A percentile compares a stretch with the other conserved stretches of the same genome.
phyloP scores from a whole-genome alignment of 2,329 filamentous ascomycete species.

The Thermomyces lanuginosus region DNA sequence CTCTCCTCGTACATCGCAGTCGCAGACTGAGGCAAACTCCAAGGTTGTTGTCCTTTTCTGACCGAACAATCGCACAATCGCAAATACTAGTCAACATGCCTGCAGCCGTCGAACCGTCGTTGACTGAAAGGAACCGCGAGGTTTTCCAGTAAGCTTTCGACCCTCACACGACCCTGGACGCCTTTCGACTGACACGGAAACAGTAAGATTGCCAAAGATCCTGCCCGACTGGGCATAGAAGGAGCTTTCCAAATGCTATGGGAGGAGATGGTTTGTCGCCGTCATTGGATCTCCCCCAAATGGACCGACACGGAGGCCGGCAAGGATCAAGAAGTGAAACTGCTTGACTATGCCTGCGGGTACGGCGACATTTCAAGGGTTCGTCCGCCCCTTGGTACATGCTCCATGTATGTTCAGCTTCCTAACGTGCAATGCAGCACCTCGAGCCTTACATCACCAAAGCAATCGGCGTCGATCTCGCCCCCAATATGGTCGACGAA shows the following conservation, averaged over 20 bases:
- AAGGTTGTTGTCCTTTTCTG: no score
- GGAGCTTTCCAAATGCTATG: slow-evolving; percentile 40
- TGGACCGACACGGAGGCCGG: slow-evolving; percentile 26
- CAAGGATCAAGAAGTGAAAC: slow-evolving; percentile 25
- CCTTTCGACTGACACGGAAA: no score
- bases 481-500: slow-evolving; percentile 50
- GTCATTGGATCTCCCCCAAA: slow-evolving; percentile 46
- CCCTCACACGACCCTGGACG: no score
- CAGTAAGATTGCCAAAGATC: no score
- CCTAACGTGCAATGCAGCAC: slow-evolving; percentile 25
- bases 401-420: not conserved
- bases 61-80: no score
- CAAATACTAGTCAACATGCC: no score
- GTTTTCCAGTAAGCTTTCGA: slow-evolving; percentile 25
- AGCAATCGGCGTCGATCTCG: slow-evolving; percentile 53
- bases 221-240: slow-evolving; percentile 39
- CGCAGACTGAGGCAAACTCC: no score
- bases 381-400: slow-evolving; percentile 11
- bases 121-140: slow-evolving; percentile 22
- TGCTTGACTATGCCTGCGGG: slow-evolving; percentile 65
- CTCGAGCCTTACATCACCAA: slow-evolving; percentile 46
- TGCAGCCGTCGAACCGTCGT: no score
- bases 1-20: no score
- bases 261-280: slow-evolving; percentile 35
- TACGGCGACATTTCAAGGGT: slow-evolving; percentile 51